Conservation (phyloP, 1,284 basidiomycete species). For the Xanthoconium separans region DNA sequence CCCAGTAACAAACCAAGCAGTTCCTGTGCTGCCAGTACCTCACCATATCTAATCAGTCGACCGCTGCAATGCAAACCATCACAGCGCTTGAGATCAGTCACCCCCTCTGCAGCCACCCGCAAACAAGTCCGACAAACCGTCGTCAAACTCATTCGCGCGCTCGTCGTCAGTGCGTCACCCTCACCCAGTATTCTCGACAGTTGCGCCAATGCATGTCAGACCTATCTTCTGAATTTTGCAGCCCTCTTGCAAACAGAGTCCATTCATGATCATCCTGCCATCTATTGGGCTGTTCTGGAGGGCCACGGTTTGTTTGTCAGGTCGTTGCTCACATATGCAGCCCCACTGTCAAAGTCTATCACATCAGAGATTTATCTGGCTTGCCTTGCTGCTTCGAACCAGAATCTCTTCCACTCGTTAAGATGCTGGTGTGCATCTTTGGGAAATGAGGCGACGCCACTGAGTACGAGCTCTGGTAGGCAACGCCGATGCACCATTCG, state of each 20-base stretch:
- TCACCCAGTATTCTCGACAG: conserved; percentile 39
- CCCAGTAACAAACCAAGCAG: background rate
- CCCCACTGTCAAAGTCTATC: conserved; percentile 48
- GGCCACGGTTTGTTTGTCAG: conserved; percentile 38
- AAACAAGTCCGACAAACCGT: conserved; percentile 48
- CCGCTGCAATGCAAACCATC: conserved; percentile 5
- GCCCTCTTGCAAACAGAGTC: conserved; percentile 56
- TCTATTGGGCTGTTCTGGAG: conserved; percentile 72
- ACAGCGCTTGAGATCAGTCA: conserved; percentile 27
- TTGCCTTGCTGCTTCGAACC: conserved; percentile 62
- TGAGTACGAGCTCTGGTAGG: conserved; percentile 15
- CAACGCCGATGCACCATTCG: background rate
- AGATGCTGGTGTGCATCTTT: conserved; percentile 13
- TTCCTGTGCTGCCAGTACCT: background rate
- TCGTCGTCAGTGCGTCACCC: conserved; percentile 36
- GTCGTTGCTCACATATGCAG: conserved; percentile 49
- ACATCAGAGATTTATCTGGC: conserved; percentile 61
- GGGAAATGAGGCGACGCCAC: background rate
- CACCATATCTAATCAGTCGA: background rate
- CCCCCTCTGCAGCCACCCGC: conserved; percentile 35
- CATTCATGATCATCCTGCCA: conserved; percentile 61
- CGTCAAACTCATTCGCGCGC: conserved; percentile 45
- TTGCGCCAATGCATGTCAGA: conserved; percentile 45
- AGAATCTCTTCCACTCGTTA: conserved; percentile 60
- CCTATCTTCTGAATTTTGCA: conserved; percentile 41